Evolutionary conservation across 2,329 filamentous ascomycete species (phyloP), one percentile per base, ranked within the genome.

Genomic region (Cladosporium sp.): DNA sequence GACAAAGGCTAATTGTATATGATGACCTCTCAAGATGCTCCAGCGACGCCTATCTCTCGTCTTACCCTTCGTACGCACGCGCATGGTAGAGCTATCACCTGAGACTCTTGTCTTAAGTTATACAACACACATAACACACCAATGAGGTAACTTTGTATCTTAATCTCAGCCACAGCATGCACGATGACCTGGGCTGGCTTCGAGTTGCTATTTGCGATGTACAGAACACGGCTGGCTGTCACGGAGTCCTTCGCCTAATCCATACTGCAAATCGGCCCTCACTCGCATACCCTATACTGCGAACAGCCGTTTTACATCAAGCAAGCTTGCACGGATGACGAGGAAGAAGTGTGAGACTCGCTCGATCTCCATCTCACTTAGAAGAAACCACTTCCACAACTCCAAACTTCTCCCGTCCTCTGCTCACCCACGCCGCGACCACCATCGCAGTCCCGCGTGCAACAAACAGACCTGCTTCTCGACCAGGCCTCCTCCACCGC

Each of bases 401-500:
- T 11, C 21, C 56, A 21, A 39, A 32, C 26, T 18, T 36, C 21
- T 53, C 59, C 7, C 61, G 49, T 2, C 61, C 61, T 6, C 2
- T 46, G 1, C 61, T 54, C 34, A 14, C n/a, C 11, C 49, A 34
- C 25, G 34, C 61, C 3, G 26, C 51, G 6, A 58, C 61, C 7
- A 32, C 51, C 1, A 28, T n/a, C 10, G 25, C 14, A 28, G 11
- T 32, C 7, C 8, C 51, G 2, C 51, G 18, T 4, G 18, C 51
- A 21, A 30, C 51, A 13, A 57, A 5, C 10, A 16, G 28, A 3
- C 32, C n/a, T 18, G 4, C 30, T 11, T 2, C 30, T 16, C 61
- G 61, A 0, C 61, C 61, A 23, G 43, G 34, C 32, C 61, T 63
- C 32, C 25, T 63, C 61, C 26, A 36, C 14, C 61, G 51, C 51